A percentile compares a stretch with the other conserved stretches of the same genome.
These are phyloP conservation scores for Mortierella sp. DNA, from an alignment of 371 early-diverging fungal genomes.

Conservation along the genomic window DNA sequence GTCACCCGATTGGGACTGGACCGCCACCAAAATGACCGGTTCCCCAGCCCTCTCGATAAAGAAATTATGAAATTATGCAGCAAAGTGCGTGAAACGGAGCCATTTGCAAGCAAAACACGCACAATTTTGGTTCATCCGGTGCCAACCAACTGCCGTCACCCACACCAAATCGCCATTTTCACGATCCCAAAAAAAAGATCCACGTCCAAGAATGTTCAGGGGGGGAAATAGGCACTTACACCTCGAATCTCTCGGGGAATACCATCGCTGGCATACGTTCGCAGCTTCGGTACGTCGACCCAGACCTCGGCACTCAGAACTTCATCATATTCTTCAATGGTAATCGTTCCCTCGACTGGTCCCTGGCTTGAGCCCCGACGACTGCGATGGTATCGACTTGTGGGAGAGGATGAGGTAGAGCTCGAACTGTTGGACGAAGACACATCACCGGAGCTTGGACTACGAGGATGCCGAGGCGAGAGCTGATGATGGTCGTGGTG, in stretches of 20 bases:
- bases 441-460: neutral
- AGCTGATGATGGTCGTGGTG: conserved; percentile 4
- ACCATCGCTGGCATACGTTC: conserved; percentile 83
- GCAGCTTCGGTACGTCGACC: conserved; percentile 85
- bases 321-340: conserved; percentile 77
- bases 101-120: no score
- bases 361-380: conserved; percentile 3
- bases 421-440: conserved; percentile 11
- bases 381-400: neutral
- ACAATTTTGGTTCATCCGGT: no score
- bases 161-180: no score
- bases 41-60: no score
- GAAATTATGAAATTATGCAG: no score
- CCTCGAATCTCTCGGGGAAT: conserved; percentile 85
- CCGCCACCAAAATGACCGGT: no score
- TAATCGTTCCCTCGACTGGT: conserved; percentile 19
- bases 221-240: conserved; percentile 60
- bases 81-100: no score
- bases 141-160: no score
- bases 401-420: neutral
- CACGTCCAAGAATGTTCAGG: neutral
- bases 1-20: no score
- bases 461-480: neutral
- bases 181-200: neutral
- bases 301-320: conserved; percentile 86